These are phyloP conservation scores for Phytophthora vignae DNA, from an alignment of 352 stramenopile species.

Conservation along the genomic window DNA sequence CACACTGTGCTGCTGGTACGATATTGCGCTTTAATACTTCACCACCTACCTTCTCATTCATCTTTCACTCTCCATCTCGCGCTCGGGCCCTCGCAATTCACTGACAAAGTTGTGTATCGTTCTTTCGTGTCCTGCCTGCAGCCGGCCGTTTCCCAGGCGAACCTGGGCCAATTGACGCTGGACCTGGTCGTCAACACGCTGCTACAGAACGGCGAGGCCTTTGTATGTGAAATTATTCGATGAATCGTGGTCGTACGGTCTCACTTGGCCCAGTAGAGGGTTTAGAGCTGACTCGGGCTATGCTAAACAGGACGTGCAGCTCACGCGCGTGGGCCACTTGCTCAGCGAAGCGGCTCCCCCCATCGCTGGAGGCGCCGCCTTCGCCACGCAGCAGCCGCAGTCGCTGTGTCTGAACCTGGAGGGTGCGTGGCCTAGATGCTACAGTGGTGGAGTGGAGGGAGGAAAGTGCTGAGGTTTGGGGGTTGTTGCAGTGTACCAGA, in stretches of 20 bases:
- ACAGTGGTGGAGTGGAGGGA: constrained; percentile 1
- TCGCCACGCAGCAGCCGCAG: constrained; percentile 47
- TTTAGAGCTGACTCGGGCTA: constrained; percentile 11
- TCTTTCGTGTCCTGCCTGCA: constrained; percentile 20
- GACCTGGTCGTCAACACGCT: constrained; percentile 83
- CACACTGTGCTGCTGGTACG: constrained; percentile 70
- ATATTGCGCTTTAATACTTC: background rate
- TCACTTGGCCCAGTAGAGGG: constrained; percentile 1
- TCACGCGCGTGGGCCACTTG: constrained; percentile 66
- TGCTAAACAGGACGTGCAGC: constrained; percentile 39
- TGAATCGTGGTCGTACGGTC: background rate
- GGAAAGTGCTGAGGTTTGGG: background rate
- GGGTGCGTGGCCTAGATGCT: constrained; percentile 40
- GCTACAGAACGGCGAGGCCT: constrained; percentile 52
- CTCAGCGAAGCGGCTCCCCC: constrained; percentile 68
- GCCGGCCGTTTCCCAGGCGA: constrained; percentile 83
- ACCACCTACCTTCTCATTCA: background rate
- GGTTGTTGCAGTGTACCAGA: constrained; percentile 62
- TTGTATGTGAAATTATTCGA: constrained; percentile 40
- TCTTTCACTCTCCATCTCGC: constrained; percentile 3
- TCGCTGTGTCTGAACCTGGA: constrained; percentile 82
- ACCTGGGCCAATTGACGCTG: constrained; percentile 81
- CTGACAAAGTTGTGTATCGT: constrained; percentile 29
- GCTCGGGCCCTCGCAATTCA: background rate
- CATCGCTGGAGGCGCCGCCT: constrained; percentile 67